Conservation (phyloP, 495 filamentous ascomycete genomes). For the Articulospora tetracladia region DNA sequence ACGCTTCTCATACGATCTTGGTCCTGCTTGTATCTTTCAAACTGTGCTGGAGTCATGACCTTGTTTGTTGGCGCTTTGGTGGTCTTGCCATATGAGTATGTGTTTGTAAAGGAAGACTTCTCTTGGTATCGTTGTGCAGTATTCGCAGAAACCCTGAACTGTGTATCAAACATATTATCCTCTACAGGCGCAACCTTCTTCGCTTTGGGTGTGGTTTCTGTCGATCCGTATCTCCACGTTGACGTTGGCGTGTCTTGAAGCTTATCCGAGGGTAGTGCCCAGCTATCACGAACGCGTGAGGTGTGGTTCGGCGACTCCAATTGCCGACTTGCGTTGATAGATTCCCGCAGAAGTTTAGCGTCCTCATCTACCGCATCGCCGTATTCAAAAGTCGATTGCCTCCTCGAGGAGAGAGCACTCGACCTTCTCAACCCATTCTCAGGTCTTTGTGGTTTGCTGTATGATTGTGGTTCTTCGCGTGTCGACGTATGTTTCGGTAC, state of each 20-base stretch:
- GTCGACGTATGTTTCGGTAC: conserved; percentile 32
- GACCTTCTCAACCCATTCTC: conserved; percentile 41
- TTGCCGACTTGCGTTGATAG: conserved; percentile 45
- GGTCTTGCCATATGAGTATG: conserved; percentile 32
- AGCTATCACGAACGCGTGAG: conserved; percentile 27
- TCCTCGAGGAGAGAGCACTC: conserved; percentile 36
- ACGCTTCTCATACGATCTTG: conserved; percentile 61
- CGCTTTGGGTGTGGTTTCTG: conserved; percentile 21
- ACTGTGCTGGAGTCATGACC: conserved; percentile 86
- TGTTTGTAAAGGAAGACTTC: conserved; percentile 4
- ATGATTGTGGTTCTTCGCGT: conserved; percentile 6
- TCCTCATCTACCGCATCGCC: conserved; percentile 62
- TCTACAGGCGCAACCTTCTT: conserved; percentile 11
- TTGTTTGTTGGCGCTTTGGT: conserved; percentile 52
- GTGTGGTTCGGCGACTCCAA: conserved; percentile 34
- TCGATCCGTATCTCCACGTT: conserved; percentile 27
- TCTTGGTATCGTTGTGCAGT: conserved; percentile 40
- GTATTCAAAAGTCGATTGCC: conserved; percentile 36
- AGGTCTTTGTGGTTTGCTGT: conserved; percentile 7
- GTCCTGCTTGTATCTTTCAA: conserved; percentile 77
- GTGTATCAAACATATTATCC: conserved; percentile 39
- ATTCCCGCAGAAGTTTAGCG: conserved; percentile 60
- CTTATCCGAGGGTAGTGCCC: conserved; percentile 23
- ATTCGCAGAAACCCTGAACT: conserved; percentile 38
- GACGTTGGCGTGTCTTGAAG: conserved; percentile 32